phyloP scores from a whole-genome alignment of 169 alveolate species.

The Plasmodium yoelii region DNA sequence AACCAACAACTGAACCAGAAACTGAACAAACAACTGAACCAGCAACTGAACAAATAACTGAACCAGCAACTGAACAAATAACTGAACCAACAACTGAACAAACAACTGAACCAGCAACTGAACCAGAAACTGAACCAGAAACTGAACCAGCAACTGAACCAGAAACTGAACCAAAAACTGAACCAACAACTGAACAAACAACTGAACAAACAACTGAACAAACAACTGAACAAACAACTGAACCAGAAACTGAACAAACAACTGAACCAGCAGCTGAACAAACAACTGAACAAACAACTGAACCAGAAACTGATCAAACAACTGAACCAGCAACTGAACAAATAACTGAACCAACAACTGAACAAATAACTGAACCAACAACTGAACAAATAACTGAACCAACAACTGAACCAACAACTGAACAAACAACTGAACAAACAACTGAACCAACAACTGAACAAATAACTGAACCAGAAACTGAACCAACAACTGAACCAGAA shows the following conservation, averaged over 20 bases:
- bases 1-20: too few species aligned
- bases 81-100: too few species aligned
- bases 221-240: background rate
- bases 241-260: background rate
- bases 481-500: background rate
- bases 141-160: background rate
- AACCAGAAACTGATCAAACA: background rate
- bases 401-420: background rate
- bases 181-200: background rate
- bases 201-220: background rate
- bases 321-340: background rate
- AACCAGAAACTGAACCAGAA: too few species aligned
- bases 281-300: background rate
- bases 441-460: background rate
- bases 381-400: background rate
- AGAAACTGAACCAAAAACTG: background rate
- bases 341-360: background rate
- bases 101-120: too few species aligned
- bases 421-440: background rate
- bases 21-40: too few species aligned
- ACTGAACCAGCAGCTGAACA: background rate
- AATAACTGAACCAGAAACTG: background rate
- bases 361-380: background rate
- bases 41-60: too few species aligned
- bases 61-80: too few species aligned